phyloP scores from a whole-genome alignment of 2,329 filamentous ascomycete species.

The Hypoxylon sp. region DNA sequence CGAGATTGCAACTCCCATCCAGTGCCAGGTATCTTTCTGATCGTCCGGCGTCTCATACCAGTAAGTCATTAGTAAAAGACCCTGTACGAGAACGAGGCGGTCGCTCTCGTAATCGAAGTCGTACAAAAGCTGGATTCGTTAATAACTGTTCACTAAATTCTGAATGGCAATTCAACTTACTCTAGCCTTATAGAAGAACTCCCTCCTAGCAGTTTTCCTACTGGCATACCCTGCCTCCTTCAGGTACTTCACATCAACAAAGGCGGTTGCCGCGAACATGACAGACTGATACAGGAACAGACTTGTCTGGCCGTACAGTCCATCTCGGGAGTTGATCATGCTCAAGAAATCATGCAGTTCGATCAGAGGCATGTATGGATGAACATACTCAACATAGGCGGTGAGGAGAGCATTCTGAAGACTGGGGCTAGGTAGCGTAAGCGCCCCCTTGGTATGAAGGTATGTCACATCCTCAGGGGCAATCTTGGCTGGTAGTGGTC shows the following conservation, averaged over 20 bases:
- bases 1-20: slow-evolving; percentile 96
- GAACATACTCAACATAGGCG: slow-evolving; percentile 87
- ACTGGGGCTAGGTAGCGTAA: slow-evolving; percentile 74
- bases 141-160: slow-evolving; percentile 9
- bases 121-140: slow-evolving; percentile 73
- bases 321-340: slow-evolving; percentile 72
- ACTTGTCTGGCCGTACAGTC: slow-evolving; percentile 76
- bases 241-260: slow-evolving; percentile 81
- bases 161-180: slow-evolving; percentile 57
- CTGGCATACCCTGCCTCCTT: slow-evolving; percentile 79
- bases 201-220: slow-evolving; percentile 83
- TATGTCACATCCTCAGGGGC: slow-evolving; percentile 84
- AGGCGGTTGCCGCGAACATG: slow-evolving; percentile 92
- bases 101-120: slow-evolving; percentile 96
- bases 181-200: slow-evolving; percentile 88
- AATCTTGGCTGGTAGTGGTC: slow-evolving; percentile 79
- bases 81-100: slow-evolving; percentile 87
- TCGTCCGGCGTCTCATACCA: slow-evolving; percentile 98
- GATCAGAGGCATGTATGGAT: slow-evolving; percentile 92
- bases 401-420: slow-evolving; percentile 84
- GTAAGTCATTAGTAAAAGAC: slow-evolving; percentile 90
- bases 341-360: slow-evolving; percentile 70
- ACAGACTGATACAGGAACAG: slow-evolving; percentile 91
- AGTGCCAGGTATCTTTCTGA: slow-evolving; percentile 98
- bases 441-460: slow-evolving; percentile 82